phyloP scores from a whole-genome alignment of 805 yeast genomes.

The Candida vaughaniae region DNA sequence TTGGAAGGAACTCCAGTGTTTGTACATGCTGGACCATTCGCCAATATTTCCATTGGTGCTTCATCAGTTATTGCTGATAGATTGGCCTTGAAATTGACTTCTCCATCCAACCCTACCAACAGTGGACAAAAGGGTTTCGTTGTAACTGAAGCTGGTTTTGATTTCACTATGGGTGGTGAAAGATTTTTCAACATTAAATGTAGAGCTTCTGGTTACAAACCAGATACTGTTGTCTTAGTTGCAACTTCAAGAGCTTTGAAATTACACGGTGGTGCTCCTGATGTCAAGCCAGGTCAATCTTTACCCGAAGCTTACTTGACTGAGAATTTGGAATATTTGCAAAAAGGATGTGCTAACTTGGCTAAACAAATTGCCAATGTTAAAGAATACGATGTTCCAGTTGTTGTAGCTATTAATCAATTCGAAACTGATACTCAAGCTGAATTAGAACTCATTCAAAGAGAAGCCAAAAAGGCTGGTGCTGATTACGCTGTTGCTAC shows the following conservation, averaged over 20 bases:
- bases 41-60: slow-evolving; percentile 96
- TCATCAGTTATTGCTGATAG: slow-evolving; percentile 91
- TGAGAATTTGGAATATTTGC: slow-evolving; percentile 78
- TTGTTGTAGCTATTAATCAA: slow-evolving; percentile 90
- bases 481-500: slow-evolving; percentile 89
- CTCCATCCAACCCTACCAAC: slow-evolving; percentile 44
- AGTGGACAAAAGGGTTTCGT: slow-evolving; percentile 70
- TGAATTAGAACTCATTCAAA: slow-evolving; percentile 77
- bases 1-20: slow-evolving; percentile 96
- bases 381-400: slow-evolving; percentile 82
- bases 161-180: slow-evolving; percentile 99
- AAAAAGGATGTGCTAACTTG: slow-evolving; percentile 81
- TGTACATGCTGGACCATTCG: slow-evolving; percentile 98
- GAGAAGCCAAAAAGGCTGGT: slow-evolving; percentile 86
- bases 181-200: slow-evolving; percentile 94
- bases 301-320: slow-evolving; percentile 77
- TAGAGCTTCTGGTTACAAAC: slow-evolving; percentile 82
- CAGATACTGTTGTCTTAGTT: slow-evolving; percentile 89
- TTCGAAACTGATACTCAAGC: slow-evolving; percentile 78
- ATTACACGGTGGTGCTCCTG: slow-evolving; percentile 96
- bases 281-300: slow-evolving; percentile 89
- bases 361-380: slow-evolving; percentile 89
- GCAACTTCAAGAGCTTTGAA: slow-evolving; percentile 97
- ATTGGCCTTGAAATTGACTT: slow-evolving; percentile 84
- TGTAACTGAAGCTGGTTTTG: slow-evolving; percentile 97